These are phyloP conservation scores for Fusarium denticulatum DNA, from an alignment of 2,329 filamentous ascomycete genomes.

Conservation along the genomic window DNA sequence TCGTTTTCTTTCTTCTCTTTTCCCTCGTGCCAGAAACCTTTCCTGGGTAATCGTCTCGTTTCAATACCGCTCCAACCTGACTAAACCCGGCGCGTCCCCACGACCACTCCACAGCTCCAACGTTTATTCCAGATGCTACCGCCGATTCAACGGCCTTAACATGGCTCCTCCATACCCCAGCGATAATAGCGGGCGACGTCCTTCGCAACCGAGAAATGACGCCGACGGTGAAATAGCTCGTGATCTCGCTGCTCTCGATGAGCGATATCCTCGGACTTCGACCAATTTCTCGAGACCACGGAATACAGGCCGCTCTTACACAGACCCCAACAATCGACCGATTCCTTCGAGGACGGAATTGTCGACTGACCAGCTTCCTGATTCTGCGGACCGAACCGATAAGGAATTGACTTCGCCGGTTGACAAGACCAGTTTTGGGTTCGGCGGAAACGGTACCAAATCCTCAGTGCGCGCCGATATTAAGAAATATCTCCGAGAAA, in stretches of 20 bases:
- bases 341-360: slow-evolving; percentile 36
- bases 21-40: background rate
- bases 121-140: slow-evolving; percentile 41
- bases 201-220: slow-evolving; percentile 21
- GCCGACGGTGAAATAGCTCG: slow-evolving; percentile 30
- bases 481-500: slow-evolving; percentile 35
- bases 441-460: slow-evolving; percentile 7
- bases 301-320: slow-evolving; percentile 26
- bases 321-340: slow-evolving; percentile 33
- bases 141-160: slow-evolving; percentile 31
- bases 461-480: slow-evolving; percentile 38
- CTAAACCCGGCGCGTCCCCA: slow-evolving; percentile 5
- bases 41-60: background rate
- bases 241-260: slow-evolving; percentile 39
- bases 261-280: slow-evolving; percentile 33
- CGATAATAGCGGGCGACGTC: slow-evolving; percentile 34
- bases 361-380: slow-evolving; percentile 13
- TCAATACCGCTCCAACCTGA: background rate
- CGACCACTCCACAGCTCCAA: slow-evolving; percentile 15
- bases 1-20: background rate
- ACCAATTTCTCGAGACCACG: slow-evolving; percentile 34
- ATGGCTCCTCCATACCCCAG: slow-evolving; percentile 45
- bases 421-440: slow-evolving; percentile 29
- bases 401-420: slow-evolving; percentile 17
- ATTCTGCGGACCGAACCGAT: slow-evolving; percentile 31